phyloP scores from a whole-genome alignment of 2,329 filamentous ascomycete species.

The Xylaria sp. region DNA sequence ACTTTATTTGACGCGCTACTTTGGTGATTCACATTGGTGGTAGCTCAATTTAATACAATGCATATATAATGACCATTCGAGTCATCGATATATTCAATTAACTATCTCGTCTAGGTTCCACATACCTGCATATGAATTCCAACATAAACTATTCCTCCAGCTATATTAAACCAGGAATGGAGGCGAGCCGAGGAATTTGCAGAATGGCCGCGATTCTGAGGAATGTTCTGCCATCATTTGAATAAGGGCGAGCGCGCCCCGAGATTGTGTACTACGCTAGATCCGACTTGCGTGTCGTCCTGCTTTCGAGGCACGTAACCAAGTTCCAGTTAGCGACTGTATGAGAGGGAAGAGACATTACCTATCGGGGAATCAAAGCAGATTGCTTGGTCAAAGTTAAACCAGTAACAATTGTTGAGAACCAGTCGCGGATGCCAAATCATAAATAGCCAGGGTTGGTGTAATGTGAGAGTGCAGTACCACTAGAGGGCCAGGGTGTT shows the following conservation, averaged over 20 bases:
- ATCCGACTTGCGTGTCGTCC: not conserved
- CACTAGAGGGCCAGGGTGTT: constrained; percentile 28
- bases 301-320: constrained; percentile 1
- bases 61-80: no score
- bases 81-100: no score
- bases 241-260: no score
- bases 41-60: no score
- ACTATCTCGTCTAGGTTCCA: constrained; percentile 4
- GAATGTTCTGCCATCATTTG: not conserved
- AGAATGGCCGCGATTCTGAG: not conserved
- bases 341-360: constrained; percentile 25
- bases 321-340: constrained; percentile 17
- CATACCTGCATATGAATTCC: constrained; percentile 11
- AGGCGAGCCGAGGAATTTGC: not conserved
- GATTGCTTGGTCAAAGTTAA: constrained; percentile 8
- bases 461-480: constrained; percentile 19
- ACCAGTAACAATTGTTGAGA: not conserved
- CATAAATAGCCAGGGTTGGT: constrained; percentile 9
- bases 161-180: not conserved
- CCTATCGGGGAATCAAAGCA: constrained; percentile 17
- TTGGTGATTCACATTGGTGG: no score
- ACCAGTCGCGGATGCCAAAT: constrained; percentile 2
- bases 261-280: not conserved
- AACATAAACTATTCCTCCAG: not conserved
- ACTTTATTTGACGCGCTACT: no score